These are phyloP conservation scores for Colletotrichum sansevieriae DNA, from an alignment of 2,329 filamentous ascomycete genomes.

Conservation along the genomic window DNA sequence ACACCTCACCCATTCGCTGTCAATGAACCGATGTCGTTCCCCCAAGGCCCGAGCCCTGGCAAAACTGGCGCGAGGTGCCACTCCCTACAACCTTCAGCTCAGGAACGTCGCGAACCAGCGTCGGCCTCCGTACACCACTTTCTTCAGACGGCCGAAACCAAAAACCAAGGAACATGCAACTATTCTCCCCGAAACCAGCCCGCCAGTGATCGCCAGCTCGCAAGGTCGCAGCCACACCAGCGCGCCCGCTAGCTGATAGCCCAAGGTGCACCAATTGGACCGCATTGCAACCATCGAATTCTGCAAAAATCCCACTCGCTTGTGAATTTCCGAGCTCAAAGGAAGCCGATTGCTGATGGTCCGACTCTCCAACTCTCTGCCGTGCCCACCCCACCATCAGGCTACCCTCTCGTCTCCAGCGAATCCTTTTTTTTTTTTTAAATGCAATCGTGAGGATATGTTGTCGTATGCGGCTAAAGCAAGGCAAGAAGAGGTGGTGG, in stretches of 20 bases:
- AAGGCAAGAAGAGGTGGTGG: constrained; percentile 20
- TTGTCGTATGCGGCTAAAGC: constrained; percentile 33
- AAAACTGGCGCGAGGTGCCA: not conserved
- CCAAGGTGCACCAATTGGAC: constrained; percentile 29
- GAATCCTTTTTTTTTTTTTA: not conserved
- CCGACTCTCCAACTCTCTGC: constrained; percentile 3
- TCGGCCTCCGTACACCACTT: constrained; percentile 32
- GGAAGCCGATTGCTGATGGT: constrained; percentile 15
- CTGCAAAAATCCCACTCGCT: constrained; percentile 31
- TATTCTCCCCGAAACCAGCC: too few species aligned
- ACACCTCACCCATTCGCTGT: constrained; percentile 23
- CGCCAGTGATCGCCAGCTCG: constrained; percentile 13
- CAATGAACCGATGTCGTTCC: not conserved
- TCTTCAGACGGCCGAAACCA: not conserved
- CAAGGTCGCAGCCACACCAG: constrained; percentile 21
- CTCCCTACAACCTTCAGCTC: constrained; percentile 20
- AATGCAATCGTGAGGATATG: not conserved
- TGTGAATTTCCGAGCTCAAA: not conserved
- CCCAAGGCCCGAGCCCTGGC: not conserved
- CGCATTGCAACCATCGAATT: constrained; percentile 20
- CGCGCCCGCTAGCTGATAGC: constrained; percentile 9
- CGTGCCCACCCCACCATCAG: constrained; percentile 13
- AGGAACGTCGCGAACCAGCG: constrained; percentile 40
- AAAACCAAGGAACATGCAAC: constrained; percentile 25
- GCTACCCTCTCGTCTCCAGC: not conserved